Evolutionary conservation across 176 grass and related monocot species (phyloP).

Genomic region (Puya raimondii): DNA sequence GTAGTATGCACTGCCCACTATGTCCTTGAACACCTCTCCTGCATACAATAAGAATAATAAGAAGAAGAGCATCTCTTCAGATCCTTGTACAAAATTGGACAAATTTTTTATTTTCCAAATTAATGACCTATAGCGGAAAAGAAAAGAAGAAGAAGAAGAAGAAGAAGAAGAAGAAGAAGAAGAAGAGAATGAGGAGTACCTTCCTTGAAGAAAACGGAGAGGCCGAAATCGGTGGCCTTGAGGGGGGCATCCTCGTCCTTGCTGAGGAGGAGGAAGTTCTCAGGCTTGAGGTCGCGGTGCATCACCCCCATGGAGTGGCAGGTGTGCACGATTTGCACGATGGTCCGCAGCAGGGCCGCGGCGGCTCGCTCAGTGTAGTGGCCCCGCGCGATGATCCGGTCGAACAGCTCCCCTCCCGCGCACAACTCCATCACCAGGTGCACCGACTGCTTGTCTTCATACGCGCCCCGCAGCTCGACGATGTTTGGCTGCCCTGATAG

Average conservation of each 20-base stretch:
- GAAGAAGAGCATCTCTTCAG: no score
- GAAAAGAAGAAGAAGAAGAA: background rate
- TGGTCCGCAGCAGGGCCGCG: constrained; percentile 67
- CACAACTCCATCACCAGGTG: constrained; percentile 98
- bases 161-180: background rate
- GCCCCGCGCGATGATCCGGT: constrained; percentile 75
- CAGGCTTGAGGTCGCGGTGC: constrained; percentile 90
- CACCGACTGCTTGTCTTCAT: constrained; percentile 90
- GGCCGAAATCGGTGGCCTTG: constrained; percentile 81
- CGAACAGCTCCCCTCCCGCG: constrained; percentile 89
- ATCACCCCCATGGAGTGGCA: constrained; percentile 95
- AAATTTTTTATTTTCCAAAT: no score
- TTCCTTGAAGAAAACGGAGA: constrained; percentile 90
- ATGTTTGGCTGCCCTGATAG: constrained; percentile 84
- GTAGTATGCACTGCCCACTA: constrained; percentile 86
- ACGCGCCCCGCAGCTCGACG: constrained; percentile 82
- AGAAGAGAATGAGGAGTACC: constrained; percentile 9
- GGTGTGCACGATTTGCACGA: constrained; percentile 86
- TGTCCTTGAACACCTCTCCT: constrained; percentile 91
- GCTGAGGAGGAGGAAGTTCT: constrained; percentile 82
- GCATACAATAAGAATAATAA: background rate
- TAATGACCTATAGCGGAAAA: no score
- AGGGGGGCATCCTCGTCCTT: constrained; percentile 70
- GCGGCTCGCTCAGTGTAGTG: constrained; percentile 83
- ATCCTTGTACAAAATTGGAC: no score